Evolutionary conservation across 2,329 filamentous ascomycete species (phyloP).

Genomic region (Iodosphaeria phyllophila): DNA sequence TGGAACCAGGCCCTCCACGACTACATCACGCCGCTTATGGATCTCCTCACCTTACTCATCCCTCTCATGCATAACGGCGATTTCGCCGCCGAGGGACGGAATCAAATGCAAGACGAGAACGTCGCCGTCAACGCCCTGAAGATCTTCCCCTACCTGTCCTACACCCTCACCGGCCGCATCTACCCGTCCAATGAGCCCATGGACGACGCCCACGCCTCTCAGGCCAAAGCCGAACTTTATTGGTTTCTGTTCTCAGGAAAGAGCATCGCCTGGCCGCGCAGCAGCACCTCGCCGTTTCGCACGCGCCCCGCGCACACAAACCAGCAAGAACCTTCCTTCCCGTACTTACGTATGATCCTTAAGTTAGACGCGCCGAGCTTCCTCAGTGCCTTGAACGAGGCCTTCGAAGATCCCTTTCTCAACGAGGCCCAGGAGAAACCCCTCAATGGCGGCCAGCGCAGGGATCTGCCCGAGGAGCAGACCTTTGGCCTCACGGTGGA

Average conservation of each 20-base stretch:
- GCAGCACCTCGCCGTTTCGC: constrained; percentile 37
- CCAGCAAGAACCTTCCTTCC: constrained; percentile 68
- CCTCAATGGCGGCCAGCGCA: constrained; percentile 29
- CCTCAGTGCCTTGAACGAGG: constrained; percentile 88
- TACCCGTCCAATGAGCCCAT: constrained; percentile 74
- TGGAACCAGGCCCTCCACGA: constrained; percentile 86
- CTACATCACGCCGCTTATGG: constrained; percentile 77
- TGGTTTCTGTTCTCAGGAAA: constrained; percentile 85
- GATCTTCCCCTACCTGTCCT: constrained; percentile 87
- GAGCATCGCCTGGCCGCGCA: constrained; percentile 55
- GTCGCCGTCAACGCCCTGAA: constrained; percentile 62
- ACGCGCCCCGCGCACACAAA: constrained; percentile 35
- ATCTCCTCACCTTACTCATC: constrained; percentile 54
- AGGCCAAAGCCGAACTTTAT: constrained; percentile 77
- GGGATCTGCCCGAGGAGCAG: constrained; percentile 42
- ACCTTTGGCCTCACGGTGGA: constrained; percentile 58
- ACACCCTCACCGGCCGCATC: constrained; percentile 71
- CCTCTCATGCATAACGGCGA: constrained; percentile 38
- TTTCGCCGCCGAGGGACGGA: constrained; percentile 28
- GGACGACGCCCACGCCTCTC: constrained; percentile 49
- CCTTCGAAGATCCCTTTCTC: constrained; percentile 85
- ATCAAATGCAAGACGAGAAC: constrained; percentile 38
- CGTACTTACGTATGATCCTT: constrained; percentile 67
- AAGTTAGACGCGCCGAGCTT: constrained; percentile 84
- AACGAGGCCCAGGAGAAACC: constrained; percentile 57